phyloP scores from a whole-genome alignment of 306 rosid species.

The Morella rubra region DNA sequence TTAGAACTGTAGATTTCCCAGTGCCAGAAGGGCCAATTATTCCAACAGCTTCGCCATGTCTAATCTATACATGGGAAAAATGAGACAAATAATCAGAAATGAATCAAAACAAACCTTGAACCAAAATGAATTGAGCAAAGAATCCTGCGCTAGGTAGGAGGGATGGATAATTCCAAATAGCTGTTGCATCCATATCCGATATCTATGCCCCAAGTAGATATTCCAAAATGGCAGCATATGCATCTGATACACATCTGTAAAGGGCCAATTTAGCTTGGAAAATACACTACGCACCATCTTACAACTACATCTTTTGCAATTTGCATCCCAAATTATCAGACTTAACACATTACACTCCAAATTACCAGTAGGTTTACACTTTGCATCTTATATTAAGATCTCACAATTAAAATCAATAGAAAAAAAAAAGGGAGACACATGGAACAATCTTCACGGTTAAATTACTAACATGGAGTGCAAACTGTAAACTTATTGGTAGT shows the following conservation, averaged over 20 bases:
- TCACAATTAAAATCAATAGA: too few relatives aligned
- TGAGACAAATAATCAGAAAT: conserved; percentile 1
- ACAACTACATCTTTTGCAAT: too few relatives aligned
- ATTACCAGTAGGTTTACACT: too few relatives aligned
- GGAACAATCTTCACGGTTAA: too few relatives aligned
- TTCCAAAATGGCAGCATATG: neutral
- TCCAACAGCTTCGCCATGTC: conserved; percentile 98
- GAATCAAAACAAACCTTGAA: conserved; percentile 2
- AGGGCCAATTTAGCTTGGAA: neutral
- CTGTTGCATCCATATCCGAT: neutral
- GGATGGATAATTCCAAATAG: neutral
- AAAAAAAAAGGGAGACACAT: too few relatives aligned
- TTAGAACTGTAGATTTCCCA: conserved; percentile 88
- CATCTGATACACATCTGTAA: neutral
- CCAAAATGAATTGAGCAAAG: neutral
- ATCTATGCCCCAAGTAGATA: neutral
- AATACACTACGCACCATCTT: too few relatives aligned
- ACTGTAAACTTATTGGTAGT: too few relatives aligned
- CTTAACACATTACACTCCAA: too few relatives aligned
- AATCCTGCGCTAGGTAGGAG: conserved; percentile 1
- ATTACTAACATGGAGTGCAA: too few relatives aligned
- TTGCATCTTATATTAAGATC: too few relatives aligned
- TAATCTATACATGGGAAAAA: conserved; percentile 55
- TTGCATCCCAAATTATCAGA: too few relatives aligned
- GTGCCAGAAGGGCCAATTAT: conserved; percentile 99